Percentiles rank a stretch among this genome's conserved stretches.
phyloP scores from a whole-genome alignment of 345 rosid species.

The Bruguiera gymnorhiza region DNA sequence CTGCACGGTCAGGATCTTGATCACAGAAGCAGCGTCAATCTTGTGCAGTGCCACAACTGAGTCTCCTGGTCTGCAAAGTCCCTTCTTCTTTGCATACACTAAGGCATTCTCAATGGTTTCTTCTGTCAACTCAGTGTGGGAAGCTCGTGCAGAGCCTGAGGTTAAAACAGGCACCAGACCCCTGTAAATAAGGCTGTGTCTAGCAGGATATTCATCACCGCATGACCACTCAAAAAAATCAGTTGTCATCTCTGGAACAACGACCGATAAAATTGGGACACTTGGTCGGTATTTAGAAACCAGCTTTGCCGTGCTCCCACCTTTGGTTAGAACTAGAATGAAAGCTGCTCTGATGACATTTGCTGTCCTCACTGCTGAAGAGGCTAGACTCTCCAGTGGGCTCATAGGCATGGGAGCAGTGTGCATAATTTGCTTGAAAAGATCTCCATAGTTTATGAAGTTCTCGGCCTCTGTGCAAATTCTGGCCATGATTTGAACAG shows the following conservation, averaged over 20 bases:
- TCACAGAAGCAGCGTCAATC: constrained; percentile 23
- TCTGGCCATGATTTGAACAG: constrained; percentile 38
- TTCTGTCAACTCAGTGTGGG: constrained; percentile 26
- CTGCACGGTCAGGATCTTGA: constrained; percentile 26
- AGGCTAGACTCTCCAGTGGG: constrained; percentile 37
- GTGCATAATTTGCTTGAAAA: constrained; percentile 29
- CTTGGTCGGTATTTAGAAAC: constrained; percentile 36
- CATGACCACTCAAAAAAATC: constrained; percentile 32
- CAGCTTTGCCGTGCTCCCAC: constrained; percentile 37
- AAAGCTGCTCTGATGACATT: constrained; percentile 24
- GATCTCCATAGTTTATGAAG: constrained; percentile 25
- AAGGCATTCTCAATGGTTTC: constrained; percentile 21
- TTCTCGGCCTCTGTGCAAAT: constrained; percentile 36
- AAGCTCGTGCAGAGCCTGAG: constrained; percentile 16
- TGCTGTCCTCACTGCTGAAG: constrained; percentile 40
- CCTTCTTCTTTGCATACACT: constrained; percentile 22
- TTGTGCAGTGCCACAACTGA: constrained; percentile 35
- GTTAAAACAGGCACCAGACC: constrained; percentile 30
- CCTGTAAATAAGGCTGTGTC: constrained; percentile 34
- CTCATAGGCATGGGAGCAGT: constrained; percentile 38
- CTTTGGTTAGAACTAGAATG: constrained; percentile 34
- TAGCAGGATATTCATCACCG: constrained; percentile 36
- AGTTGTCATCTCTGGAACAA: constrained; percentile 27
- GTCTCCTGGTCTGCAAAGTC: constrained; percentile 33
- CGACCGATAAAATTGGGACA: constrained; percentile 32